Percentiles rank a stretch among this genome's conserved stretches.
Conservation (phyloP, 768 basidiomycete genomes). For the Neoboletus brunneissimus region DNA sequence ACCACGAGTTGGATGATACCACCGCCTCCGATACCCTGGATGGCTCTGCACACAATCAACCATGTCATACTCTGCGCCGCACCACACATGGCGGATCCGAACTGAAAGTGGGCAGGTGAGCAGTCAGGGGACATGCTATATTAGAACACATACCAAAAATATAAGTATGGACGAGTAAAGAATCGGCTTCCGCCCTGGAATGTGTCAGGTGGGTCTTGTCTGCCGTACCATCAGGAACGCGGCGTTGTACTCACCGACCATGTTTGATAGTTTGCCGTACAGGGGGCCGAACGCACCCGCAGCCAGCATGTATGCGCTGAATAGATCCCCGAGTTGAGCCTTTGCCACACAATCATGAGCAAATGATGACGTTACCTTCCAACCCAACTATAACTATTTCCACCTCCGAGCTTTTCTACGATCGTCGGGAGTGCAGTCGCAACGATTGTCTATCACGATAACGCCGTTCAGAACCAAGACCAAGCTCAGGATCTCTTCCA, state of each 20-base stretch:
- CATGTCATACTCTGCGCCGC: slow-evolving; percentile 76
- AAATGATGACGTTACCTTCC: slow-evolving; percentile 46
- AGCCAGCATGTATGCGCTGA: slow-evolving; percentile 71
- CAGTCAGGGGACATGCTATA: background rate
- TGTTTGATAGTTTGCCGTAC: slow-evolving; percentile 77
- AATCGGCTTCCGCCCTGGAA: slow-evolving; percentile 62
- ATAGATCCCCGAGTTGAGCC: background rate
- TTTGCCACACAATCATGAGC: background rate
- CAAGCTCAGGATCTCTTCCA: background rate
- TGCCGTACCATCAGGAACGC: background rate
- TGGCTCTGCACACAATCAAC: slow-evolving; percentile 72
- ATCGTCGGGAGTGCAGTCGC: slow-evolving; percentile 79
- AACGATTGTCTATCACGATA: slow-evolving; percentile 52
- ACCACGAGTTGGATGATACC: slow-evolving; percentile 75
- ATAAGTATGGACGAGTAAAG: slow-evolving; percentile 61
- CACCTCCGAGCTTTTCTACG: slow-evolving; percentile 60
- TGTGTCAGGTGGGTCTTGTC: slow-evolving; percentile 26
- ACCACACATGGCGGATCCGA: slow-evolving; percentile 79
- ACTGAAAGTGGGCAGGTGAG: slow-evolving; percentile 33
- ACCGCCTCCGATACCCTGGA: slow-evolving; percentile 84
- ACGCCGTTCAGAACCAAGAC: background rate
- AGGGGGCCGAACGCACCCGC: slow-evolving; percentile 65
- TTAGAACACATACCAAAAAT: slow-evolving; percentile 54
- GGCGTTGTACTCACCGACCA: slow-evolving; percentile 31
- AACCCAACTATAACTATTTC: slow-evolving; percentile 68